phyloP scores from a whole-genome alignment of 2,329 filamentous ascomycete species.

The Blastomyces emzantsi region DNA sequence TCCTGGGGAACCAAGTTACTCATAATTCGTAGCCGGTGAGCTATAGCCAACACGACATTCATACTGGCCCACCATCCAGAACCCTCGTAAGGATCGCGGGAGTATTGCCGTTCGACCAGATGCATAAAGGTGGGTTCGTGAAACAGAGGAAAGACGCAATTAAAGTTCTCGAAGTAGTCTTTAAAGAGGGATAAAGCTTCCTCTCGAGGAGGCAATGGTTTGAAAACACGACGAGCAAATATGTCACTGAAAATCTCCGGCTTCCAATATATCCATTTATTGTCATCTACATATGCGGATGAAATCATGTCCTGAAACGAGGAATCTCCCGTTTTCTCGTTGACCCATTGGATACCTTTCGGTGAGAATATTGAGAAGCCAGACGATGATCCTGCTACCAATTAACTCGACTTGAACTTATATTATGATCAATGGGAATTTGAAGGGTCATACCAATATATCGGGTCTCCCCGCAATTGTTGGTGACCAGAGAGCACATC shows the following conservation, averaged over 20 bases:
- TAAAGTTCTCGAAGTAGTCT: constrained; percentile 98
- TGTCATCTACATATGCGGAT: constrained; percentile 80
- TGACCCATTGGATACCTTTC: constrained; percentile 97
- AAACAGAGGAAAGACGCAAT: constrained; percentile 96
- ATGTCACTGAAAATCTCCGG: constrained; percentile 94
- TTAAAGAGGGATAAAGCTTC: constrained; percentile 80
- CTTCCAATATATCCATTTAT: constrained; percentile 97
- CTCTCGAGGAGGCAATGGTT: constrained; percentile 71
- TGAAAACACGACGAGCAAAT: constrained; percentile 76
- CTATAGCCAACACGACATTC: constrained; percentile 88
- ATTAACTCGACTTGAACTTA: constrained; percentile 18
- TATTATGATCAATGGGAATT: neutral
- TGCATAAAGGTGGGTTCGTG: constrained; percentile 99
- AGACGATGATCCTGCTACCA: constrained; percentile 73
- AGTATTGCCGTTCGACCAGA: constrained; percentile 88
- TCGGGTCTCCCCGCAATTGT: constrained; percentile 85
- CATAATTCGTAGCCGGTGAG: constrained; percentile 87
- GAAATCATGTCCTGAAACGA: constrained; percentile 95
- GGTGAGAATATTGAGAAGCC: constrained; percentile 98
- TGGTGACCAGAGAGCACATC: constrained; percentile 98
- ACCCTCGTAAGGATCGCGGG: constrained; percentile 81
- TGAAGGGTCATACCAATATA: constrained; percentile 66
- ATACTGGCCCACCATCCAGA: constrained; percentile 98
- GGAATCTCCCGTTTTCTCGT: constrained; percentile 90
- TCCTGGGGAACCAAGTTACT: constrained; percentile 83